Evolutionary conservation across 495 filamentous ascomycete genomes (phyloP).

Genomic region (Talaromyces thailandensis): DNA sequence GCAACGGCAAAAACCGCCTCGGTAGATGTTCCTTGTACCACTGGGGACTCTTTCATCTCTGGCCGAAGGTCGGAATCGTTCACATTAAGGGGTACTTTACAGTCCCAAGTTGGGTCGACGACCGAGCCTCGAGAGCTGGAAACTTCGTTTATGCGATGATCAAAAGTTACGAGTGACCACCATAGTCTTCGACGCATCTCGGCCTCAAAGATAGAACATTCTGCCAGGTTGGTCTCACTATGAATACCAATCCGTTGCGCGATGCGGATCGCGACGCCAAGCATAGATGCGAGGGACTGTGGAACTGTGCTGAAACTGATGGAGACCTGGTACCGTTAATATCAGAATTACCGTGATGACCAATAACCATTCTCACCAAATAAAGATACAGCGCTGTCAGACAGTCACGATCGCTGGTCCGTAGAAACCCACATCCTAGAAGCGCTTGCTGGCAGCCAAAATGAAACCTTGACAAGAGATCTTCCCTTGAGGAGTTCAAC

Average conservation of each 20-base stretch:
- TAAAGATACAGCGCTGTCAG: constrained; percentile 54
- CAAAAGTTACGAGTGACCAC: constrained; percentile 48
- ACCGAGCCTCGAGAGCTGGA: constrained; percentile 22
- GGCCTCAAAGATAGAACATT: constrained; percentile 33
- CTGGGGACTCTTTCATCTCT: constrained; percentile 37
- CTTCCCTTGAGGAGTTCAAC: constrained; percentile 33
- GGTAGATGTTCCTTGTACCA: constrained; percentile 22
- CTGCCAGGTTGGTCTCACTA: constrained; percentile 26
- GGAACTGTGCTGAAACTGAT: constrained; percentile 34
- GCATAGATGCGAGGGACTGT: constrained; percentile 43
- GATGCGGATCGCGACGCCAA: constrained; percentile 43
- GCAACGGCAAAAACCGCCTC: constrained; percentile 44
- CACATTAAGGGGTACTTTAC: constrained; percentile 42
- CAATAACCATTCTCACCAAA: constrained; percentile 32
- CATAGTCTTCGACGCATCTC: constrained; percentile 53
- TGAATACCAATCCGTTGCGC: constrained; percentile 47
- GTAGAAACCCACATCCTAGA: constrained; percentile 33
- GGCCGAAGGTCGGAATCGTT: constrained; percentile 46
- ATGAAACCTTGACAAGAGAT: constrained; percentile 38
- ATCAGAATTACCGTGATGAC: neutral
- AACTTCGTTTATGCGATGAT: constrained; percentile 41
- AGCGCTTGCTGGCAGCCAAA: constrained; percentile 49
- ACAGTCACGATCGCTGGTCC: constrained; percentile 40
- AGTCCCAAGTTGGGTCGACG: constrained; percentile 47
- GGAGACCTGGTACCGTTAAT: constrained; percentile 37